Evolutionary conservation across 768 basidiomycete genomes (phyloP), one percentile per base, ranked within the genome.

Genomic region (Botryobasidium botryosum): DNA sequence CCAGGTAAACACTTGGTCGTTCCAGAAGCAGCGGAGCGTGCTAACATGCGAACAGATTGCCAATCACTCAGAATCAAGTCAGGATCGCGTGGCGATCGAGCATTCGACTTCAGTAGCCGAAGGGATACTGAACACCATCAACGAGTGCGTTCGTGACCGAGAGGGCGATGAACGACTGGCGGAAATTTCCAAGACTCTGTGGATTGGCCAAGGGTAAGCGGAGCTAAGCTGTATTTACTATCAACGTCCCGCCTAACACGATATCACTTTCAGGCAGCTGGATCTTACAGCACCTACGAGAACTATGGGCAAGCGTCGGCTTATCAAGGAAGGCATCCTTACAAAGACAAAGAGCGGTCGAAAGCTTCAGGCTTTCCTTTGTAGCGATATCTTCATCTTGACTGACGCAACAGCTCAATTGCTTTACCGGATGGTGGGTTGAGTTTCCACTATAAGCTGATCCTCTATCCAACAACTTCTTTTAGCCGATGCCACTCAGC

Each of bases 251-350:
- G 28, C 4, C 15, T 25, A n/a, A 24, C 37, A 31, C 8, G 5
- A 13, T 29, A 15, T 23, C 15, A 4, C 31, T 39, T 29, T 23
- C 5, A 79, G 78, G 4, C 77, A 80, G 15, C 72, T 94, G 18
- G 88, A 96, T 57, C 63, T 96, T n/a, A 90, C 86, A 0, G 84
- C 80, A 1, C 80, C 85, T 0, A 96, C 92, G 4, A 74, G 84
- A 0, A 68, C 77, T 48, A 75, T 91, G 66, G 92, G 90, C 1
- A 62, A 70, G n/a, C 69, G 92, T 15, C 70, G 67, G 53, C 67
- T 99, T 7, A 48, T 94, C 26, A 83, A 76, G 50, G 82, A 96
- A 56, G 88, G 90, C 0, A 48, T 67, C 2, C 57, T 94, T 8
- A 62, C 66, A 52, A 97, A 97, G 58, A 69, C 81, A 1, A 90